phyloP scores from a whole-genome alignment of 2,329 filamentous ascomycete species.

The Trichoderma afroharzianum region DNA sequence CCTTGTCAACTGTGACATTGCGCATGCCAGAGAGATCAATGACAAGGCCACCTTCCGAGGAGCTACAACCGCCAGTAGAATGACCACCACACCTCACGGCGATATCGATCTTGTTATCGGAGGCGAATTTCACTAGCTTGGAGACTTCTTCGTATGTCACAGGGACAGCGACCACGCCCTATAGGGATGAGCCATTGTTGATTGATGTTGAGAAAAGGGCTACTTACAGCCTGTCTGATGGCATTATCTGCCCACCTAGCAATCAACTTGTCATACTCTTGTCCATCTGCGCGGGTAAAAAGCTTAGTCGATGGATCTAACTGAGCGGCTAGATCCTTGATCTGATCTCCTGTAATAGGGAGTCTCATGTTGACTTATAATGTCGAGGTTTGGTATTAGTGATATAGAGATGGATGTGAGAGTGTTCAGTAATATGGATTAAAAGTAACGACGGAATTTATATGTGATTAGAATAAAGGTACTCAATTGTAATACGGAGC shows the following conservation, averaged over 20 bases:
- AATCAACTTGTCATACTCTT: background rate
- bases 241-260: slow-evolving; percentile 5
- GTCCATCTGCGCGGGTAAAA: background rate
- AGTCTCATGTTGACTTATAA: background rate
- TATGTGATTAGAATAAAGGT: background rate
- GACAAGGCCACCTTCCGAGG: slow-evolving; percentile 48
- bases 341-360: background rate
- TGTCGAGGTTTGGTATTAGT: background rate
- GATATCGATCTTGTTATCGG: slow-evolving; percentile 40
- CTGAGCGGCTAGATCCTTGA: background rate
- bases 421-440: background rate
- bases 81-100: slow-evolving; percentile 54
- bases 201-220: background rate
- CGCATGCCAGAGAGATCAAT: slow-evolving; percentile 53
- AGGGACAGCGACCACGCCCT: slow-evolving; percentile 42
- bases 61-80: slow-evolving; percentile 48
- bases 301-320: slow-evolving; percentile 1
- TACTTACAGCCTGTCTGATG: background rate
- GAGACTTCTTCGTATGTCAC: slow-evolving; percentile 34
- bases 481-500: background rate
- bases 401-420: background rate
- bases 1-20: slow-evolving; percentile 43
- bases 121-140: slow-evolving; percentile 24
- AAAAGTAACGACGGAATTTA: background rate
- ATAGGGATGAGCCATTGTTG: background rate